These are phyloP conservation scores for Piedraia hortae DNA, from an alignment of 2,329 filamentous ascomycete species.

Conservation along the genomic window DNA sequence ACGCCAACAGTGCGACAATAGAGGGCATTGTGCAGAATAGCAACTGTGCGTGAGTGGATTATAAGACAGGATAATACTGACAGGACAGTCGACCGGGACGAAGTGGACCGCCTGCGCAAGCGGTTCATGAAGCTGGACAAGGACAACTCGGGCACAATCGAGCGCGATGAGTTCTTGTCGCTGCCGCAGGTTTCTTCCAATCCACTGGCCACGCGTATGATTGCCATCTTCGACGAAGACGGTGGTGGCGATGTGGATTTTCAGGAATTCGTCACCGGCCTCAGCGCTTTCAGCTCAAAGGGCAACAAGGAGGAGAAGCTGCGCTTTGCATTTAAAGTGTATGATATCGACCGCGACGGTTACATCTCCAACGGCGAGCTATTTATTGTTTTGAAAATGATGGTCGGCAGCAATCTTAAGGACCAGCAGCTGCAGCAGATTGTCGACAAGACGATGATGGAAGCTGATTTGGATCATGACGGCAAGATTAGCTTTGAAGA, in stretches of 20 bases:
- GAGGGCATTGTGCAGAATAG: slow-evolving; percentile 90
- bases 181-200: slow-evolving; percentile 95
- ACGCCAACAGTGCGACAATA: slow-evolving; percentile 40
- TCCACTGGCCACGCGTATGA: slow-evolving; percentile 92
- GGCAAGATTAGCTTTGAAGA: slow-evolving; percentile 98
- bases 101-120: slow-evolving; percentile 85
- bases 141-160: slow-evolving; percentile 94
- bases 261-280: slow-evolving; percentile 87
- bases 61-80: slow-evolving; percentile 3
- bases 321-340: slow-evolving; percentile 93
- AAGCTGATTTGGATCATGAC: slow-evolving; percentile 83
- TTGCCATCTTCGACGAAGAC: slow-evolving; percentile 97
- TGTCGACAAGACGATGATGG: slow-evolving; percentile 99
- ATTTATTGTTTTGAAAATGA: slow-evolving; percentile 99
- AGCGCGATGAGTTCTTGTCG: slow-evolving; percentile 92
- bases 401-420: slow-evolving; percentile 97
- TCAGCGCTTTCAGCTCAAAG: slow-evolving; percentile 89
- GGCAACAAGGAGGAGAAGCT: slow-evolving; percentile 99
- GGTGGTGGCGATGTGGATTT: slow-evolving; percentile 95
- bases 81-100: slow-evolving; percentile 65
- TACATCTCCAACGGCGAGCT: slow-evolving; percentile 98
- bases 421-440: slow-evolving; percentile 97
- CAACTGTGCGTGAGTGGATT: slow-evolving; percentile 41
- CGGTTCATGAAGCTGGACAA: slow-evolving; percentile 99
- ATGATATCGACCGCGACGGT: slow-evolving; percentile 95